Base-by-base conservation (phyloP, 2,329 filamentous ascomycete species). In the Nemania sp. region DNA sequence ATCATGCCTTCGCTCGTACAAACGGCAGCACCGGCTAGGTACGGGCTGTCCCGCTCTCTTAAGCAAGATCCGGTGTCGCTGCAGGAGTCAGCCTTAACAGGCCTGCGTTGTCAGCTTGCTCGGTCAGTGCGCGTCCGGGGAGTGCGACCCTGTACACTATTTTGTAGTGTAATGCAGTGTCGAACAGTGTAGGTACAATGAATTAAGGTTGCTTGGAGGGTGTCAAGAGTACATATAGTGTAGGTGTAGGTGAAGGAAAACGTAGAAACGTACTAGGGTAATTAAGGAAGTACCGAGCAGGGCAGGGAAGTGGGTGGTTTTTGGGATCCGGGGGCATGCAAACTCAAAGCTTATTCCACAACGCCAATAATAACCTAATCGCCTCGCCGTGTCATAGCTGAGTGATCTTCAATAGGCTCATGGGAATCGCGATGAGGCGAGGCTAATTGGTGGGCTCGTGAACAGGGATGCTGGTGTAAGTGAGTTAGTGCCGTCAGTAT, bases 1-100 rank as follows among this genome's bases (percentile, higher is more conserved):
- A 34, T 31, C 37, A 52, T 53, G 37, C 53, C 50, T n/a, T 15
- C n/a, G 15, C 11, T 7, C 39, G 20, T 28, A 42, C 42, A 36
- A 37, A 33, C 44, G 31, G 31, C 33, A 49, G 54, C 36, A 41
- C 9, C 37, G 11, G 12, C 6, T 9, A 9, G 28, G n/a, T 31
- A 9, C 9, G 57, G 57, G 41, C 43, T 42, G 50, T 54, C 37
- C 47, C 33, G 39, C 15, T 44, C 45, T 55, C 51, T 60, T 57
- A 57, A 57, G 39, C 50, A 54, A 54, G 19, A 17, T 28, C 31
- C 19, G 20, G 15, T 23, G 44, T 45, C 44, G 55, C 44, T 59
- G 54, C 50, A 60, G 44, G 54, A 57, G 47, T 55, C 54, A 57
- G 54, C 56, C 56, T 53, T 57, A 54, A 42, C 26, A 15, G n/a